These are phyloP conservation scores for Backusella morwellensis DNA, from an alignment of 192 early-diverging fungal species.

Conservation along the genomic window DNA sequence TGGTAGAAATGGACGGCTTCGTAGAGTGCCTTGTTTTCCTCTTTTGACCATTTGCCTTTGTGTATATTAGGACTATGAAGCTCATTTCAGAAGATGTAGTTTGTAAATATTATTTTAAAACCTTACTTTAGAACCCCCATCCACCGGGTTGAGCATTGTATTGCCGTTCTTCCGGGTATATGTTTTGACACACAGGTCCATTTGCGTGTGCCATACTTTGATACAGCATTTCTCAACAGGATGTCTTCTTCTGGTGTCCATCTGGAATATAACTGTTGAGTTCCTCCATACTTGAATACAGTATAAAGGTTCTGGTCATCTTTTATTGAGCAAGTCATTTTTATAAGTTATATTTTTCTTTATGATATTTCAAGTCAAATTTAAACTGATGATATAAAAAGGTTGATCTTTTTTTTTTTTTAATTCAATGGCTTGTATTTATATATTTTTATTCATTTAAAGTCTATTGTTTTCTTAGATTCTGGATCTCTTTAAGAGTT, in stretches of 20 bases:
- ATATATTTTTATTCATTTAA: background rate
- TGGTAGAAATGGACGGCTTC: background rate
- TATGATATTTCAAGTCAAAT: background rate
- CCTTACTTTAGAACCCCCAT: constrained; percentile 41
- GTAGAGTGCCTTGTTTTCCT: constrained; percentile 18
- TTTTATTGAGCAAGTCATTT: background rate
- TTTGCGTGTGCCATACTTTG: constrained; percentile 38
- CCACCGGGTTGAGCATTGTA: constrained; percentile 48
- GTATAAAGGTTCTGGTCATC: background rate
- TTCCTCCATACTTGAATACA: constrained; percentile 1
- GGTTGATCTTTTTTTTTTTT: background rate
- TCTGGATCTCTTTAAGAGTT: background rate
- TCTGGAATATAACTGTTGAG: constrained; percentile 6
- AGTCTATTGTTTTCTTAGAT: background rate
- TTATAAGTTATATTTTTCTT: background rate
- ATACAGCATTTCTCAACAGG: constrained; percentile 30
- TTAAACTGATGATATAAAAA: background rate
- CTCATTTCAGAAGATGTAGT: background rate
- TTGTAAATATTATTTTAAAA: background rate
- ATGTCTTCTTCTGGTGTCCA: constrained; percentile 44
- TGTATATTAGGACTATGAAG: constrained; percentile 17
- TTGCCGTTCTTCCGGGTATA: constrained; percentile 41
- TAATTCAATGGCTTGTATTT: background rate
- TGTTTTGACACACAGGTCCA: constrained; percentile 40
- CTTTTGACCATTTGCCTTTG: constrained; percentile 22